Conservation (phyloP, 1,139 yeast species). For the Chernovozyma aurita region DNA sequence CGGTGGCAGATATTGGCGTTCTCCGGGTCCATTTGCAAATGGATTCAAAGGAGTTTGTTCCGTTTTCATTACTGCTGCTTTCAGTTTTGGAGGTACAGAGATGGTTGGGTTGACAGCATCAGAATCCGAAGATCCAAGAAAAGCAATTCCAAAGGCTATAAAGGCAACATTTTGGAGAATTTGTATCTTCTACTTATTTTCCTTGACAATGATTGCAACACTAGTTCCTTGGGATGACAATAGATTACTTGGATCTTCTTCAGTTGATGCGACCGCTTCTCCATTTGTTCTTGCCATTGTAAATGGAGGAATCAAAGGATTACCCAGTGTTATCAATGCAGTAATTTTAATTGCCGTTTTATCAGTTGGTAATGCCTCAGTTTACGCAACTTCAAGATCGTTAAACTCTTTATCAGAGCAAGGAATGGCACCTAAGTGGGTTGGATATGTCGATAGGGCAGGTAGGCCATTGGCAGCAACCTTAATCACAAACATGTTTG, state of each 20-base stretch:
- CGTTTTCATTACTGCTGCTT: constrained; percentile 41
- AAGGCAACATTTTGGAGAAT: constrained; percentile 46
- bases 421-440: constrained; percentile 39
- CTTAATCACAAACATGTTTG: constrained; percentile 30
- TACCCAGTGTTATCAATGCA: constrained; percentile 44
- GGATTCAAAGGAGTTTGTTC: constrained; percentile 42
- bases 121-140: constrained; percentile 37
- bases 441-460: constrained; percentile 35
- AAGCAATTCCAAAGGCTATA: constrained; percentile 36
- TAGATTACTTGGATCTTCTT: constrained; percentile 20
- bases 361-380: constrained; percentile 43
- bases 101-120: constrained; percentile 40
- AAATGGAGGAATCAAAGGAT: constrained; percentile 45
- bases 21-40: constrained; percentile 39
- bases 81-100: constrained; percentile 40
- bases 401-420: constrained; percentile 38
- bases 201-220: constrained; percentile 34
- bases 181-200: constrained; percentile 34
- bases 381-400: constrained; percentile 43
- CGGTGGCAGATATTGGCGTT: constrained; percentile 36
- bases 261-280: constrained; percentile 43
- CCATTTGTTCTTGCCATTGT: constrained; percentile 52
- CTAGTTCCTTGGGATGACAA: constrained; percentile 32
- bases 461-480: constrained; percentile 44
- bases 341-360: constrained; percentile 38